These are phyloP conservation scores for Fusarium gaditjirri DNA, from an alignment of 2,329 filamentous ascomycete genomes.

Conservation along the genomic window DNA sequence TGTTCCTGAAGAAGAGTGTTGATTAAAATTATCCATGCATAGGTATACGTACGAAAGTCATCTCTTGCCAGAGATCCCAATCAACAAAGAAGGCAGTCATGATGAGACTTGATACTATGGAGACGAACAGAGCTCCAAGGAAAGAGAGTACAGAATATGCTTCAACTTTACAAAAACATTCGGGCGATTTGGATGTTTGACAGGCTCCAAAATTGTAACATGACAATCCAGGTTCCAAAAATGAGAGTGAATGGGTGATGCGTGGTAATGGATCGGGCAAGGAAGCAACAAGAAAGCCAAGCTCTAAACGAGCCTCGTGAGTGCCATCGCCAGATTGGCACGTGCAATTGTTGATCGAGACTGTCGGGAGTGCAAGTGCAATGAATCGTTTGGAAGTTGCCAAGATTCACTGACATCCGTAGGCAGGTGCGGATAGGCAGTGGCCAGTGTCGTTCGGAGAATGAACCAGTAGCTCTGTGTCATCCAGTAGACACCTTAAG, in stretches of 20 bases:
- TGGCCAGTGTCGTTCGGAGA: constrained; percentile 10
- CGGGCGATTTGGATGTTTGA: constrained; percentile 6
- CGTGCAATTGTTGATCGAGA: not conserved
- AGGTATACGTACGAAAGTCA: constrained; percentile 79
- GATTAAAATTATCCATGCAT: not conserved
- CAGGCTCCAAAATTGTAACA: constrained; percentile 32
- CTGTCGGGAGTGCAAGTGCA: not conserved
- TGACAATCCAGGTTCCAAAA: constrained; percentile 36
- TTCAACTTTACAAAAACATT: constrained; percentile 20
- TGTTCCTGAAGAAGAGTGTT: not conserved
- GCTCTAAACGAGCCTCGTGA: constrained; percentile 1
- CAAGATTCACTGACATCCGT: constrained; percentile 1
- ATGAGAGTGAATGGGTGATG: constrained; percentile 17
- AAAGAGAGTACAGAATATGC: constrained; percentile 1
- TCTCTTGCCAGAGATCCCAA: constrained; percentile 88
- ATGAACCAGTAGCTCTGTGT: not conserved
- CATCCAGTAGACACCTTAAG: not conserved
- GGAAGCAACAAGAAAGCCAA: not conserved
- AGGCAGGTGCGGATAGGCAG: constrained; percentile 14
- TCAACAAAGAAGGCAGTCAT: constrained; percentile 67
- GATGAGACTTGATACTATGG: constrained; percentile 17
- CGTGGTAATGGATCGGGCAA: not conserved
- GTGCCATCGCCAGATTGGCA: not conserved
- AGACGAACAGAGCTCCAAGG: not conserved
- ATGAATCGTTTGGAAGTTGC: not conserved